phyloP scores from a whole-genome alignment of 352 stramenopile genomes.

The Phytophthora pistaciae region DNA sequence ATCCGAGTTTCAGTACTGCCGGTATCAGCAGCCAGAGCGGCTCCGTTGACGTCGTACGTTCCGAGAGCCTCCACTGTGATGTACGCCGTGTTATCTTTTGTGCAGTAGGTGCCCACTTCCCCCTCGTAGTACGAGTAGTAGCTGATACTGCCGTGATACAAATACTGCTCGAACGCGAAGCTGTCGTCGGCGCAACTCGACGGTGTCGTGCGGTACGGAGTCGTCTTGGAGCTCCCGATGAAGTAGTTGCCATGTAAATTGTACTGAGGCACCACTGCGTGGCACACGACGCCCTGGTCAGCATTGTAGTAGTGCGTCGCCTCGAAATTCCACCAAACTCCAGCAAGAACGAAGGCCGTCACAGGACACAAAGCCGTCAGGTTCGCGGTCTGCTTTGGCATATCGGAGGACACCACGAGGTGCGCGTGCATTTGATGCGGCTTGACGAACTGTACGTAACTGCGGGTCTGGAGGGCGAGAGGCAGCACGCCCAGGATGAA shows the following conservation, averaged over 20 bases:
- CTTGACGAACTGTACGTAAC: conserved; percentile 27
- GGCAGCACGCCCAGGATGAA: conserved; percentile 9
- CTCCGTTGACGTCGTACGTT: conserved; percentile 17
- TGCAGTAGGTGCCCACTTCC: conserved; percentile 6
- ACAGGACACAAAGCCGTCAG: conserved; percentile 15
- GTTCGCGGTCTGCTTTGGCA: conserved; percentile 1
- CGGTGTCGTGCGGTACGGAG: conserved; percentile 2
- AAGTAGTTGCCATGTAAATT: conserved; percentile 29
- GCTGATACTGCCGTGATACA: conserved; percentile 15
- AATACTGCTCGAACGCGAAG: conserved; percentile 7
- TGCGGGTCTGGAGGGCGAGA: conserved; percentile 16
- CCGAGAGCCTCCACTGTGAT: conserved; percentile 9
- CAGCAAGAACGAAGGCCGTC: conserved; percentile 21
- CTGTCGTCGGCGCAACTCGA: conserved; percentile 3
- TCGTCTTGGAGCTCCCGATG: conserved; percentile 6
- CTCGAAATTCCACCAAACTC: conserved; percentile 27
- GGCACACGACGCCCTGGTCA: conserved; percentile 12
- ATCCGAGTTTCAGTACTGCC: conserved; percentile 5
- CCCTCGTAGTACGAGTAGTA: conserved; percentile 20
- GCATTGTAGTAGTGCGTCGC: conserved; percentile 25
- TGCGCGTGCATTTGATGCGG: conserved; percentile 25
- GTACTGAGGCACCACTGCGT: conserved; percentile 26
- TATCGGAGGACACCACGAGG: conserved; percentile 12
- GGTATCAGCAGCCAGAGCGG: conserved; percentile 7
- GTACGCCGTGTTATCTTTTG: conserved; percentile 3